These are phyloP conservation scores for Calvatia gigantea DNA, from an alignment of 768 basidiomycete genomes.

Conservation along the genomic window DNA sequence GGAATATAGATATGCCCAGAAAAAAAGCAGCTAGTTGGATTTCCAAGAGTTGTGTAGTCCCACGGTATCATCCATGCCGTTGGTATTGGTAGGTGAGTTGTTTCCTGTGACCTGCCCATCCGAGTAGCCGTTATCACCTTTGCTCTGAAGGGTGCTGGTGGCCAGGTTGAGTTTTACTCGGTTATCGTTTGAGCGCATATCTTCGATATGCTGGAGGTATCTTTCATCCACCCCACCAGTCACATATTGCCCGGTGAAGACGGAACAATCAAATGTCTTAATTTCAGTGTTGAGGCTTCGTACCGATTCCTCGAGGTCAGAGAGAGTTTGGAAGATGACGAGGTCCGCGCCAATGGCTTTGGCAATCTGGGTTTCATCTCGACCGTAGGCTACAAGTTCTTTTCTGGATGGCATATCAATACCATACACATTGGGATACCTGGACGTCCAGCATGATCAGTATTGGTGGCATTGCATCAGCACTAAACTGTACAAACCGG, in stretches of 20 bases:
- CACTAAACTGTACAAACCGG: conserved; percentile 43
- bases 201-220: conserved; percentile 76
- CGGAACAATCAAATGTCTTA: conserved; percentile 87
- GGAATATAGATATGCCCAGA: not conserved
- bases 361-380: conserved; percentile 70
- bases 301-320: conserved; percentile 84
- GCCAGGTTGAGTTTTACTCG: conserved; percentile 49
- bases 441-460: conserved; percentile 22
- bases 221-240: conserved; percentile 87
- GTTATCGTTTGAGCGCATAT: conserved; percentile 76
- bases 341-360: conserved; percentile 88
- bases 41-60: conserved; percentile 69
- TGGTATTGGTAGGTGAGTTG: conserved; percentile 38
- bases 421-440: conserved; percentile 94
- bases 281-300: conserved; percentile 80
- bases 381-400: conserved; percentile 86
- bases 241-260: conserved; percentile 96
- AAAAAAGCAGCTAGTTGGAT: not conserved
- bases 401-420: conserved; percentile 98
- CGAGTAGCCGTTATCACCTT: conserved; percentile 21
- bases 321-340: conserved; percentile 91
- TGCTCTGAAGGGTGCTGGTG: conserved; percentile 30
- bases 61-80: conserved; percentile 71
- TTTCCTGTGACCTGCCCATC: conserved; percentile 24
- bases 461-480: not conserved